These are phyloP conservation scores for Citrus cavaleriei DNA, from an alignment of 345 rosid genomes.

Conservation along the genomic window DNA sequence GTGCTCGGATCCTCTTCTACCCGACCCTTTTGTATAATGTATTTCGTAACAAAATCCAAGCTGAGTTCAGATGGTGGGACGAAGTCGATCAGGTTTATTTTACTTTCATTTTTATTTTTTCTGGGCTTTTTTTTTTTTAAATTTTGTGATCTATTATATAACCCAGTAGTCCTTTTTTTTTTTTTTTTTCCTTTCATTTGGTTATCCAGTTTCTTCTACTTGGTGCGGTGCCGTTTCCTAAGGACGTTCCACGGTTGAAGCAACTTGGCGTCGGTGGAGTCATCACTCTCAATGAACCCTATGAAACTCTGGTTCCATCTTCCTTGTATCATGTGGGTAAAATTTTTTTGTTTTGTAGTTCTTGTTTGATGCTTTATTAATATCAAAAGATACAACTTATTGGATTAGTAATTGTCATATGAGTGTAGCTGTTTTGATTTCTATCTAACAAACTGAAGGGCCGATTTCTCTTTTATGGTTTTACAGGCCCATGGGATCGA, in stretches of 20 bases:
- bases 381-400: not conserved
- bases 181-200: not conserved
- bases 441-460: too few relatives aligned
- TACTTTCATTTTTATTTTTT: not conserved
- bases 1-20: conserved; percentile 60
- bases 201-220: conserved; percentile 55
- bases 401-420: not conserved
- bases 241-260: conserved; percentile 72
- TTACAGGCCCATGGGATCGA: conserved; percentile 74
- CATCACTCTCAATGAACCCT: conserved; percentile 78
- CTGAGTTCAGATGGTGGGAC: conserved; percentile 78
- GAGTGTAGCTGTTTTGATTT: not conserved
- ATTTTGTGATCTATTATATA: not conserved
- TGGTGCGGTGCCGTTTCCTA: conserved; percentile 91
- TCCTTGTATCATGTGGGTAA: conserved; percentile 60
- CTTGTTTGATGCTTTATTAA: not conserved
- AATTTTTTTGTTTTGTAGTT: not conserved
- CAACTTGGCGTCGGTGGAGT: conserved; percentile 75
- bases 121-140: too few relatives aligned
- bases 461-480: not conserved
- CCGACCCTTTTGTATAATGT: conserved; percentile 68
- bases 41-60: conserved; percentile 51
- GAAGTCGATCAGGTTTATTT: conserved; percentile 50
- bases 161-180: not conserved
- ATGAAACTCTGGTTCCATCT: conserved; percentile 75